A percentile compares a stretch with the other conserved stretches of the same genome.
Conservation (phyloP, 805 yeast genomes). For the Scheffersomyces spartinae region DNA sequence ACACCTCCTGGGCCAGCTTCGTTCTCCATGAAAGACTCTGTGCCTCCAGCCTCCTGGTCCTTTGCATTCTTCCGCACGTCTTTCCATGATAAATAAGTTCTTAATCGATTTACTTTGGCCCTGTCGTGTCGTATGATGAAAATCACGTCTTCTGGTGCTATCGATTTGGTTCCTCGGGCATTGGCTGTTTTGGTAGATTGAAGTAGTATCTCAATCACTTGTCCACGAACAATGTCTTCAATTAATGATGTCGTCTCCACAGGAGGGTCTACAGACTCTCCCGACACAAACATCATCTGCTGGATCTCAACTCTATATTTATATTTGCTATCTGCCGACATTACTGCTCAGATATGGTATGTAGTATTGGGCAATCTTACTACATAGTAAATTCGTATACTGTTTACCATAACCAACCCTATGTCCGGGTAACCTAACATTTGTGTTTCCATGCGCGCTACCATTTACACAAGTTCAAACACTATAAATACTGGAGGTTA, state of each 20-base stretch:
- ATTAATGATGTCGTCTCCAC: slow-evolving; percentile 83
- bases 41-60: slow-evolving; percentile 43
- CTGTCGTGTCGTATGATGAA: slow-evolving; percentile 85
- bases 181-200: slow-evolving; percentile 74
- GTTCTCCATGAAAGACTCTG: slow-evolving; percentile 38
- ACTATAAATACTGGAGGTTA: too few relatives aligned
- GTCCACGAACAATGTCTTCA: slow-evolving; percentile 91
- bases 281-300: slow-evolving; percentile 96
- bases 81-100: slow-evolving; percentile 93
- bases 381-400: too few relatives aligned
- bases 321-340: slow-evolving; percentile 33
- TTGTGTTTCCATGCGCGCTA: too few relatives aligned
- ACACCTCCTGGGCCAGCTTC: slow-evolving; percentile 36
- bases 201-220: slow-evolving; percentile 74
- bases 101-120: slow-evolving; percentile 83
- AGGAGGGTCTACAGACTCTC: slow-evolving; percentile 92
- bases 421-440: too few relatives aligned
- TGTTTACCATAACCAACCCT: too few relatives aligned
- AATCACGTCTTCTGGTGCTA: slow-evolving; percentile 87
- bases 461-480: too few relatives aligned
- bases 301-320: slow-evolving; percentile 88
- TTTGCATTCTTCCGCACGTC: slow-evolving; percentile 79
- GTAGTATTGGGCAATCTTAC: too few relatives aligned
- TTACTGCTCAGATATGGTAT: too few relatives aligned
- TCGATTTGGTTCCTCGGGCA: slow-evolving; percentile 68